Evolutionary conservation across 495 filamentous ascomycete species (phyloP), one percentile per base, ranked within the genome.

Genomic region (Lindgomyces ingoldianus): DNA sequence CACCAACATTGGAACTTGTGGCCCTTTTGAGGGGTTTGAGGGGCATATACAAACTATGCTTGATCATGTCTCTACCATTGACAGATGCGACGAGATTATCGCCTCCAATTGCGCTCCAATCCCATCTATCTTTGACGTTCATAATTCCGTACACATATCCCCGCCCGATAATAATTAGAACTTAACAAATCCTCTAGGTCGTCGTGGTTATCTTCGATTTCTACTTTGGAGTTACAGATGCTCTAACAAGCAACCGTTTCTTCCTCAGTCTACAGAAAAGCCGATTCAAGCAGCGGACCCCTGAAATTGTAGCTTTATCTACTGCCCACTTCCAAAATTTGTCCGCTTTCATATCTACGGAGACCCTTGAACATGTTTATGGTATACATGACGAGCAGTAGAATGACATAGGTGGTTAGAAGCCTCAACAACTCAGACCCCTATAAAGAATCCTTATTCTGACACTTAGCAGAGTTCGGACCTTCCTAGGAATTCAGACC

Each of bases 31-130:
- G 3, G 22, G 44, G 44, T 46, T 46, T 46, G 16, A 46, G 44
- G 4, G 22, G 14, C 4, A 46, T 46, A 46, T 46, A 4, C 16
- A 46, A 46, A 21, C 44, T 18, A 46, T 46, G 44, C 4, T 46
- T 16, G 14, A 46, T 14, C 6, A 21, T 3, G 22, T 46, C n/a
- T 21, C 44, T 46, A 46, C 22, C 3, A 46, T 46, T 21, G 44
- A 46, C n/a, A 46, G n/a, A 46, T 46, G 44, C 44, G 44, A 46
- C n/a, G 44, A 46, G n/a, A n/a, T n/a, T n/a, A n/a, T n/a, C n/a
- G n/a, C n/a, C n/a, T n/a, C n/a, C n/a, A n/a, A n/a, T n/a, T n/a
- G n/a, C n/a, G n/a, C n/a, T n/a, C n/a, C n/a, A n/a, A n/a, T n/a
- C n/a, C n/a, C n/a, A n/a, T n/a, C n/a, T n/a, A n/a, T n/a, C n/a